Evolutionary conservation across 1,139 yeast species (phyloP).

Genomic region (Meyerozyma smithsonii): DNA sequence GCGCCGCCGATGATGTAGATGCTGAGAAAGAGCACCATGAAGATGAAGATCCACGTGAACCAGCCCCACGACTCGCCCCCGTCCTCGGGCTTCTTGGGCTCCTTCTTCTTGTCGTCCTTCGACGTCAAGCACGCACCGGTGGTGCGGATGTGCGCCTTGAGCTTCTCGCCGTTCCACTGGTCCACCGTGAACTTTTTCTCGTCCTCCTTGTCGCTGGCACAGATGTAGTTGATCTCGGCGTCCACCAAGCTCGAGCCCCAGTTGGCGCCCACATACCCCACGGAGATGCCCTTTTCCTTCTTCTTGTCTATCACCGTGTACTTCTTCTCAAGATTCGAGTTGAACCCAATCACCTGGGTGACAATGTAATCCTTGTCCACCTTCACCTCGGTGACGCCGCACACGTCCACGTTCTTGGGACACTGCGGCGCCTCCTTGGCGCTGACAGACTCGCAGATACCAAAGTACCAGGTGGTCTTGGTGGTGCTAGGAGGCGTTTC

Average conservation of each 20-base stretch:
- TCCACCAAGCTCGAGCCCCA: conserved; percentile 66
- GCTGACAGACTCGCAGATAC: conserved; percentile 56
- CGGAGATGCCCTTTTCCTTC: conserved; percentile 36
- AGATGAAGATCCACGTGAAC: conserved; percentile 71
- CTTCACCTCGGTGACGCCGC: conserved; percentile 55
- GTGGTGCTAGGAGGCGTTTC: conserved; percentile 80
- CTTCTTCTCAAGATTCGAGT: conserved; percentile 33
- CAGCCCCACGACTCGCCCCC: conserved; percentile 64
- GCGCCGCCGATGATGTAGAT: conserved; percentile 75
- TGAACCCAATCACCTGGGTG: conserved; percentile 53
- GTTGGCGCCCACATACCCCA: conserved; percentile 49
- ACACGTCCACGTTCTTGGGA: conserved; percentile 63
- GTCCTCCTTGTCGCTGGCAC: conserved; percentile 36
- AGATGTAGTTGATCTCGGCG: conserved; percentile 49
- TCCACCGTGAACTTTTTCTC: conserved; percentile 22
- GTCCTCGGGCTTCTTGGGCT: conserved; percentile 18
- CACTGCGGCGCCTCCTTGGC: conserved; percentile 42
- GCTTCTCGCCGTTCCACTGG: conserved; percentile 28
- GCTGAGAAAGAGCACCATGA: conserved; percentile 62
- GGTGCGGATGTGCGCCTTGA: conserved; percentile 24
- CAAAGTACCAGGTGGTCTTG: conserved; percentile 60
- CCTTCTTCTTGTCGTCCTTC: conserved; percentile 18
- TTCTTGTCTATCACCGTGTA: conserved; percentile 13
- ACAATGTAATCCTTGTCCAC: conserved; percentile 41
- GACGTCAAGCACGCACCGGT: conserved; percentile 38